Base-by-base conservation (phyloP, 2,329 filamentous ascomycete genomes). In the Geosmithia putterillii region DNA sequence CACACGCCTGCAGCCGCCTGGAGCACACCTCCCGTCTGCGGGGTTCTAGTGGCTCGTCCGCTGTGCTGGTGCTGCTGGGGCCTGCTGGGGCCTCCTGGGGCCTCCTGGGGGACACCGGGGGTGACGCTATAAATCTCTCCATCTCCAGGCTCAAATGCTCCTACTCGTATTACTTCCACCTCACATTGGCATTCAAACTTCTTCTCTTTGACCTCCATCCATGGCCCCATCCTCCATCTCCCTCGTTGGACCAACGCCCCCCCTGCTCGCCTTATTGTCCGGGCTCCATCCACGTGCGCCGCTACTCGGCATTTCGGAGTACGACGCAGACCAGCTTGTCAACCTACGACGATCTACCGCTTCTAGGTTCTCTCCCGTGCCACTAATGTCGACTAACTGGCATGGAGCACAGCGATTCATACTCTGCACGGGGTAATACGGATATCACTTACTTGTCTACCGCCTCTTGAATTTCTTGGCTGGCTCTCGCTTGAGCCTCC, bases 11-110 rank as follows among this genome's bases (percentile, higher is more conserved):
- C 41, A n/a, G 51, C 57, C 7, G 17, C 17, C 22, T 32, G 14
- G 42, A n/a, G 51, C 57, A 59, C 54, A 58, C 50, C 54, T 55
- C 47, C 43, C 34, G 41, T 53, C 49, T 49, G 51, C 46, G 54
- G 54, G 51, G 53, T 58, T 51, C 47, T 53, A 59, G 52, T 59
- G 57, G 57, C 51, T 49, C 23, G 18, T 21, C 28, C 28, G 28
- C 28, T 32, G 28, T 32, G 15, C 15, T 14, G 28, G 28, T 32
- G 28, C 10, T 32, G 28, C n/a, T n/a, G n/a, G n/a, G n/a, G n/a
- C n/a, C n/a, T n/a, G n/a, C n/a, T n/a, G n/a, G n/a, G n/a, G n/a
- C n/a, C n/a, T n/a, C n/a, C n/a, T n/a, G n/a, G n/a, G n/a, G n/a
- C n/a, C n/a, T n/a, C n/a, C n/a, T n/a, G n/a, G n/a, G n/a, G n/a